phyloP scores from a whole-genome alignment of 2,329 filamentous ascomycete genomes.

The Aspergillus ruber region DNA sequence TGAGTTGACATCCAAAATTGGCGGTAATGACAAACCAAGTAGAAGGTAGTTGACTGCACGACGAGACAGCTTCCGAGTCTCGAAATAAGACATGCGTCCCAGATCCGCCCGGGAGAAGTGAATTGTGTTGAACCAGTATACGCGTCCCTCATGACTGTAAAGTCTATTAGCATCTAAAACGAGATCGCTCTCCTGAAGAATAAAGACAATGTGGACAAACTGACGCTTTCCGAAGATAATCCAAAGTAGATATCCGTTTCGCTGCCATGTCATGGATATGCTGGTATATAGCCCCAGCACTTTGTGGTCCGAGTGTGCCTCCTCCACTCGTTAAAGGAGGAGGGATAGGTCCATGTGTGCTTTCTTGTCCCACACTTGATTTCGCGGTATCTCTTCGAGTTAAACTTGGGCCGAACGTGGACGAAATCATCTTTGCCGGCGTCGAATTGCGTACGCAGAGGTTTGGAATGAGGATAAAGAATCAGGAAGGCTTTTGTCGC shows the following conservation, averaged over 20 bases:
- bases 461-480: background rate
- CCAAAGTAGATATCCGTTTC: conserved; percentile 89
- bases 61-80: conserved; percentile 73
- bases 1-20: conserved; percentile 76
- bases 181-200: background rate
- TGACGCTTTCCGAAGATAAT: conserved; percentile 87
- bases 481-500: background rate
- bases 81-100: conserved; percentile 75
- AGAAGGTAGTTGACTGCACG: conserved; percentile 91
- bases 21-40: conserved; percentile 83
- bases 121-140: conserved; percentile 98
- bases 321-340: conserved; percentile 26
- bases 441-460: background rate
- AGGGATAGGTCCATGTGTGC: conserved; percentile 17
- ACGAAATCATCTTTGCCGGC: conserved; percentile 24
- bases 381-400: conserved; percentile 30
- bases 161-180: conserved; percentile 8
- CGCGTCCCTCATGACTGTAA: conserved; percentile 76
- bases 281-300: conserved; percentile 53
- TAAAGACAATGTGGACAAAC: conserved; percentile 29
- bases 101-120: conserved; percentile 82
- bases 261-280: conserved; percentile 77
- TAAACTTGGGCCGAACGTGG: conserved; percentile 27
- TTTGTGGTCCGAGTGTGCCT: conserved; percentile 38
- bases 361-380: conserved; percentile 24